Conservation (phyloP, 1,139 yeast species). For the Petasospora fabianii region DNA sequence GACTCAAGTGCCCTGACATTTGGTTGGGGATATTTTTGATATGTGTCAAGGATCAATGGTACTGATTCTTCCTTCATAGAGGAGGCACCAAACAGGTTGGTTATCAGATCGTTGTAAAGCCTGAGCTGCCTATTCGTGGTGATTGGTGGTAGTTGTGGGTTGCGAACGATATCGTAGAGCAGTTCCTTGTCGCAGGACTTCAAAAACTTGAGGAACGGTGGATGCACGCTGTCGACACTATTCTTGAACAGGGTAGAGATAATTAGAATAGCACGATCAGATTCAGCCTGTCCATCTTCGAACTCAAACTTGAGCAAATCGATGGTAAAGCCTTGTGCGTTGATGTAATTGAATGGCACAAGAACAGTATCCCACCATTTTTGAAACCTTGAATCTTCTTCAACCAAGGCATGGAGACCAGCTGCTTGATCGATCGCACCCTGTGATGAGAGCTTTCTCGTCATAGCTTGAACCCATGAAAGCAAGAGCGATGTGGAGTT, state of each 20-base stretch:
- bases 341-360: slow-evolving; percentile 9
- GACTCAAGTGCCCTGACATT: slow-evolving; percentile 2
- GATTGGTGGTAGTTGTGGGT: too few relatives aligned
- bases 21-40: slow-evolving; percentile 5
- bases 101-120: too few relatives aligned
- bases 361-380: slow-evolving; percentile 9
- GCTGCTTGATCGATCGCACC: not conserved
- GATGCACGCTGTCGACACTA: not conserved
- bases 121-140: not conserved
- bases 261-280: not conserved
- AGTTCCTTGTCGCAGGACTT: too few relatives aligned
- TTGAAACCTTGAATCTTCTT: slow-evolving; percentile 1
- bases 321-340: not conserved
- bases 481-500: not conserved
- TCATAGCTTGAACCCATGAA: slow-evolving; percentile 8
- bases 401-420: slow-evolving; percentile 4
- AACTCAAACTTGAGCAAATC: slow-evolving; percentile 5
- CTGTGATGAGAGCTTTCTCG: slow-evolving; percentile 4
- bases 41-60: slow-evolving; percentile 2
- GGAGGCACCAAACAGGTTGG: too few relatives aligned
- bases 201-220: slow-evolving; percentile 8
- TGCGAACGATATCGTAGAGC: too few relatives aligned
- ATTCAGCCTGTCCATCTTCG: not conserved
- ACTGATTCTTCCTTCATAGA: too few relatives aligned
- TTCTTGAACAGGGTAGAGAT: not conserved